Base-by-base conservation (phyloP, 495 filamentous ascomycete species). In the Penicillium taxi region DNA sequence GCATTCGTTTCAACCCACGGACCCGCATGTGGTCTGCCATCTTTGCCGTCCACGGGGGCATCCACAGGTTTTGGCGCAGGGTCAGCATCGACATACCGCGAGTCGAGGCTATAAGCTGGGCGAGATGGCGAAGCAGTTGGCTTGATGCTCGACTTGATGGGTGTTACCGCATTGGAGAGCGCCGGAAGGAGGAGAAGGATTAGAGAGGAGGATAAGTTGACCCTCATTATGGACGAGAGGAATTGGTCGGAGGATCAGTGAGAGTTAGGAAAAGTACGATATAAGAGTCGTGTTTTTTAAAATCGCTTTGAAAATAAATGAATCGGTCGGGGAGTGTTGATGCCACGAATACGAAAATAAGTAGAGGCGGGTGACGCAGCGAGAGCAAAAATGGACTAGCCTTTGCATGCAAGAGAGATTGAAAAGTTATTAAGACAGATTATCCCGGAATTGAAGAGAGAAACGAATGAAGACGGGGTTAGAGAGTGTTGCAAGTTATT, bases 11-110 rank as follows among this genome's bases (percentile, higher is more conserved):
- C 81, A 33, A 91, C 82, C 59, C 84, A 89, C 2, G 93, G 91
- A 6, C 91, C 91, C 16, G 78, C 77, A 56, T 98, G 91, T 21
- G 91, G 91, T 67, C 87, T 89, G 17, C 91, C 91, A 71, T 98
- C 91, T 45, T 86, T 83, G 22, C 91, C 93, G 56, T 98, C 91
- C 5, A 96, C 83, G 1, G 93, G 91, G 44, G 86, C 86, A 68
- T 91, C 80, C 63, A 84, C 86, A 41, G 85, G 88, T 44, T 62
- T 64, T 9, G 53, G 46, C 31, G 45, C 33, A 14, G 41, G 39
- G 15, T 61, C 57, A 7, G 50, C 32, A 12, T 56, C 50, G 0
- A 39, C 38, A 9, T 50, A 42, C 23, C 42, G 41, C 18, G 41
- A n/a, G 11, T 44, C 41, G 9, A 40, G 26, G 9, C 26, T 40